phyloP scores from a whole-genome alignment of 2,329 filamentous ascomycete species.

The Mycosphaerella arachidis region DNA sequence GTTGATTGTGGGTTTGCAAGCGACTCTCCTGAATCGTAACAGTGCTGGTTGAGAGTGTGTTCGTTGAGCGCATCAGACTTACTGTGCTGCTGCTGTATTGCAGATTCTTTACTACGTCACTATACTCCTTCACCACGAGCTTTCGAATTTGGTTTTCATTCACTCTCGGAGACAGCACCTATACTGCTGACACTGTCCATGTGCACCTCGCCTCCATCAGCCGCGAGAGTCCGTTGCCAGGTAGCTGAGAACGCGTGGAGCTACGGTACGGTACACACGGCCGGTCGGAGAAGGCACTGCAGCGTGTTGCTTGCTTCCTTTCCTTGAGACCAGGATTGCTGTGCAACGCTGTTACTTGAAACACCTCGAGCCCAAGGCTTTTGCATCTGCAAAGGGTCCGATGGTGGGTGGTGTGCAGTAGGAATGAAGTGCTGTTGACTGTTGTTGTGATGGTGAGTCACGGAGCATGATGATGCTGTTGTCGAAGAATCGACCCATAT shows the following conservation, averaged over 20 bases:
- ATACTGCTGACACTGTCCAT: background rate
- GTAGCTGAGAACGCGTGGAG: background rate
- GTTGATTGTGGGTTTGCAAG: background rate
- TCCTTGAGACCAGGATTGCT: background rate
- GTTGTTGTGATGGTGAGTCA: background rate
- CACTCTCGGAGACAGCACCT: background rate
- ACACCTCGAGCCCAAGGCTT: background rate
- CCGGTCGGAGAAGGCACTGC: no score
- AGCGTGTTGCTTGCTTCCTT: no score
- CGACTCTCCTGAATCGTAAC: background rate
- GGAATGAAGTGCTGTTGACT: background rate
- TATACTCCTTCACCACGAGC: no score
- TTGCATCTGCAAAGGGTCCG: background rate
- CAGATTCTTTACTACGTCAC: background rate
- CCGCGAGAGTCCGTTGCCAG: background rate
- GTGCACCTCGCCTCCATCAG: background rate
- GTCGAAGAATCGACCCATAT: background rate
- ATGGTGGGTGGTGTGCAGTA: background rate
- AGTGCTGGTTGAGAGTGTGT: background rate
- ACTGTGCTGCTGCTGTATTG: background rate
- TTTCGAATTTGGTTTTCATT: background rate
- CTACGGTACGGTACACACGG: background rate
- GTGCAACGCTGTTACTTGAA: background rate
- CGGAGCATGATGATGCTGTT: background rate
- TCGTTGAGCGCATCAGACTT: background rate